Evolutionary conservation across 1,284 basidiomycete genomes (phyloP).

Genomic region (Rhodotorula glutinis): DNA sequence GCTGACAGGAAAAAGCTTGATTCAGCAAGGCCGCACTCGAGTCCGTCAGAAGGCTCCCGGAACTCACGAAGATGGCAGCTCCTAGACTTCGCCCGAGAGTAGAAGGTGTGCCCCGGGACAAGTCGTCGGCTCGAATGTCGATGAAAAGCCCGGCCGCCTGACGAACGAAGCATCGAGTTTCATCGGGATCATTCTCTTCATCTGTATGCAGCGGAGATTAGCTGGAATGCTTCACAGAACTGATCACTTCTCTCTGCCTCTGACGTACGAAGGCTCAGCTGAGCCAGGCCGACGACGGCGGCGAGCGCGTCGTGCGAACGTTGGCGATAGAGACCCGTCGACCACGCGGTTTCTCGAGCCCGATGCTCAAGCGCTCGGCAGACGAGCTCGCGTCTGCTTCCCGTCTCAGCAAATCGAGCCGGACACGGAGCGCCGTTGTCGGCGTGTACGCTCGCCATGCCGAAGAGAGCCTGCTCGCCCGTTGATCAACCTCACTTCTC

Average conservation of each 20-base stretch:
- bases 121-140: slow-evolving; percentile 18
- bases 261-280: slow-evolving; percentile 18
- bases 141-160: slow-evolving; percentile 25
- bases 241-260: too few species aligned
- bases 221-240: too few species aligned
- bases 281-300: slow-evolving; percentile 13
- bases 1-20: slow-evolving; percentile 1
- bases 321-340: slow-evolving; percentile 8
- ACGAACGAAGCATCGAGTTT: slow-evolving; percentile 23
- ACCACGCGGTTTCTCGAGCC: slow-evolving; percentile 26
- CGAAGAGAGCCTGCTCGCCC: slow-evolving; percentile 14
- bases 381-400: slow-evolving; percentile 13
- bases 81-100: slow-evolving; percentile 1
- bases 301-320: slow-evolving; percentile 15
- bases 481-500: not conserved
- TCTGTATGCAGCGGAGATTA: slow-evolving; percentile 2
- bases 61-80: slow-evolving; percentile 20
- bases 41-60: too few species aligned
- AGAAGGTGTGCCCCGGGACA: not conserved
- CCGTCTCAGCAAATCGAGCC: slow-evolving; percentile 9
- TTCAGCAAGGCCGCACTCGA: not conserved
- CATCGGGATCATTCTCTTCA: slow-evolving; percentile 24
- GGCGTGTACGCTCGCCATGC: slow-evolving; percentile 6
- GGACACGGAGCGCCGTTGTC: slow-evolving; percentile 18
- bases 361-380: slow-evolving; percentile 9